Percentiles rank a stretch among this genome's conserved stretches.
Conservation (phyloP, 1,284 basidiomycete species). For the Microbotryomycetes sp. region DNA sequence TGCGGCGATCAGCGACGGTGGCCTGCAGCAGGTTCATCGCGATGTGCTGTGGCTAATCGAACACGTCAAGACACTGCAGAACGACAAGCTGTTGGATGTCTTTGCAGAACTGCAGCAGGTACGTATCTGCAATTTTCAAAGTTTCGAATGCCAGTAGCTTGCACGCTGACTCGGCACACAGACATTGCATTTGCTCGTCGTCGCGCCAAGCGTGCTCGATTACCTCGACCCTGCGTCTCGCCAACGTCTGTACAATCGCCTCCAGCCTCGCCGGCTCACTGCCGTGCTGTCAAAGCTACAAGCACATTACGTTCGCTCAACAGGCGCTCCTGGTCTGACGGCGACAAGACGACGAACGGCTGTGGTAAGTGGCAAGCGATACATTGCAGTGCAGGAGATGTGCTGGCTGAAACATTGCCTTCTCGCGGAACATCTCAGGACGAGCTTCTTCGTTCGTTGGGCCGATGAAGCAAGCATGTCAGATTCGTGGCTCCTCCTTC, state of each 20-base stretch:
- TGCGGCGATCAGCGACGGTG: slow-evolving; percentile 78
- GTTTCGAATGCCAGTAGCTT: background rate
- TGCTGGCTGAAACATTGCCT: background rate
- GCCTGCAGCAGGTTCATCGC: slow-evolving; percentile 40
- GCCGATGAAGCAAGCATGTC: background rate
- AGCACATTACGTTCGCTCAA: slow-evolving; percentile 35
- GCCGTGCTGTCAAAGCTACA: slow-evolving; percentile 68
- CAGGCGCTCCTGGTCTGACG: background rate
- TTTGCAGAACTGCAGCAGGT: slow-evolving; percentile 78
- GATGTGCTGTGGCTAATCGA: slow-evolving; percentile 35
- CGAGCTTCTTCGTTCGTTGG: background rate
- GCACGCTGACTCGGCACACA: slow-evolving; percentile 42
- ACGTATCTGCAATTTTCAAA: slow-evolving; percentile 39
- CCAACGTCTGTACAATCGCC: slow-evolving; percentile 60
- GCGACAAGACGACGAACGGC: background rate
- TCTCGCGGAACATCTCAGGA: background rate
- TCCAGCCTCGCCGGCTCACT: slow-evolving; percentile 69
- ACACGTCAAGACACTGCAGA: slow-evolving; percentile 23
- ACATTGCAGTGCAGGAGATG: too few relatives aligned
- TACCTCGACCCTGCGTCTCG: slow-evolving; percentile 70
- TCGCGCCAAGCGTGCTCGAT: slow-evolving; percentile 59
- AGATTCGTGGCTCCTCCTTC: too few relatives aligned
- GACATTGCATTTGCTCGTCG: slow-evolving; percentile 72
- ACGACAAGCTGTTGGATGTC: slow-evolving; percentile 57
- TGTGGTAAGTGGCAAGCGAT: background rate